Conservation (phyloP, 768 basidiomycete genomes). For the Omphalotus guepiniiformis region DNA sequence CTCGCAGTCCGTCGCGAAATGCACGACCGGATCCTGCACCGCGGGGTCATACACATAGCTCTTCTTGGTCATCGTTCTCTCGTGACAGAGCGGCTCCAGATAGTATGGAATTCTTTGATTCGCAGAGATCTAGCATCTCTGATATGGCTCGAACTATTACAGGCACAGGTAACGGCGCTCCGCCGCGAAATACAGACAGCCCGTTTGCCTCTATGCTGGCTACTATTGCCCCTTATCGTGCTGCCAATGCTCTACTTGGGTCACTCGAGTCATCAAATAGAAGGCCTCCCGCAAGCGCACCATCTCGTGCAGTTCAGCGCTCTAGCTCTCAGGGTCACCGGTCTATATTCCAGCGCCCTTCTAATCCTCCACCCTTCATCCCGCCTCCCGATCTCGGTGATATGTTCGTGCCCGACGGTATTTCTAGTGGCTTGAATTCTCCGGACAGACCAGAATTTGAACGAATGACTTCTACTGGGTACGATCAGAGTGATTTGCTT, state of each 20-base stretch:
- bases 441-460: constrained; percentile 24
- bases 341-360: constrained; percentile 1
- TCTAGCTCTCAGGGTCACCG: constrained; percentile 8
- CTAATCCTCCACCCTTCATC: constrained; percentile 13
- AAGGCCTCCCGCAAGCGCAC: too few relatives aligned
- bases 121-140: constrained; percentile 12
- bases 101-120: constrained; percentile 7
- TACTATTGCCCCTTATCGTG: too few relatives aligned
- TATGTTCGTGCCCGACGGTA: constrained; percentile 16
- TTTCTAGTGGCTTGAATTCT: constrained; percentile 22
- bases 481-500: constrained; percentile 12
- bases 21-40: neutral
- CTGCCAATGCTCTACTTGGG: too few relatives aligned
- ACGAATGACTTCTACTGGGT: constrained; percentile 18
- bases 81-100: neutral
- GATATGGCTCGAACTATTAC: constrained; percentile 18
- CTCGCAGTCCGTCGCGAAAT: neutral
- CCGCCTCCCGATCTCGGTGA: constrained; percentile 24
- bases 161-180: too few relatives aligned
- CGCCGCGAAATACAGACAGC: too few relatives aligned
- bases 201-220: too few relatives aligned
- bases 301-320: too few relatives aligned
- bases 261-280: too few relatives aligned
- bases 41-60: neutral
- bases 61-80: constrained; percentile 5